Percentiles rank a stretch among this genome's conserved stretches.
These are phyloP conservation scores for Fraxinus sp. DNA, from an alignment of 305 asterid species.

Conservation along the genomic window DNA sequence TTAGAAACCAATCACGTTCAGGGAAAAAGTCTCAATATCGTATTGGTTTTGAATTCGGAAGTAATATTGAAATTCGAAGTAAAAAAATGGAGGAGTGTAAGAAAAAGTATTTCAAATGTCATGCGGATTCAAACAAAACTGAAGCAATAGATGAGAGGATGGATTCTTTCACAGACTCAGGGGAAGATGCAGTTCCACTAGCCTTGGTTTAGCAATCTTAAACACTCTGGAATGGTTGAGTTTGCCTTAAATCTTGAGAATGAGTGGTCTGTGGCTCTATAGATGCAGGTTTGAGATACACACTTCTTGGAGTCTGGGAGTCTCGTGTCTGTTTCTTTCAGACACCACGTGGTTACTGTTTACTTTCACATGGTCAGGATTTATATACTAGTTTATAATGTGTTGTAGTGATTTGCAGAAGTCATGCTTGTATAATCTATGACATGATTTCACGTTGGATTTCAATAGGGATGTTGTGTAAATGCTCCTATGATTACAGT, in stretches of 20 bases:
- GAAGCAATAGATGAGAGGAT: not conserved
- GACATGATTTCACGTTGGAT: slow-evolving; percentile 21
- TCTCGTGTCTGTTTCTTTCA: not conserved
- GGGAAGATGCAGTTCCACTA: not conserved
- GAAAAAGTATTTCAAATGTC: too few species aligned
- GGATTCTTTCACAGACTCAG: not conserved
- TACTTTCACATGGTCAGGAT: not conserved
- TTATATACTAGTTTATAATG: not conserved
- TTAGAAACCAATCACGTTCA: not conserved
- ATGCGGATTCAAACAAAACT: too few species aligned
- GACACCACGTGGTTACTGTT: not conserved
- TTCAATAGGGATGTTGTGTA: slow-evolving; percentile 82
- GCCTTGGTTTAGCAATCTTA: not conserved
- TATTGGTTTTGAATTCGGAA: too few species aligned
- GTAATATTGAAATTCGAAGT: too few species aligned
- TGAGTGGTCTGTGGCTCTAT: not conserved
- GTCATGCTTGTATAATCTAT: not conserved
- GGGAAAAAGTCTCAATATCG: not conserved
- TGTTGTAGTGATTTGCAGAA: not conserved
- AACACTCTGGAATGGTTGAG: not conserved
- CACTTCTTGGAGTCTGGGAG: not conserved
- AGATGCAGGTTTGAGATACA: not conserved
- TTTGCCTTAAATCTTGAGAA: not conserved
- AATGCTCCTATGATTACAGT: slow-evolving; percentile 99
- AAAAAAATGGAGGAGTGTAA: too few species aligned